Evolutionary conservation across 257 asterid genomes (phyloP), one percentile per base, ranked within the genome.

Genomic region (Petunia secreta): DNA sequence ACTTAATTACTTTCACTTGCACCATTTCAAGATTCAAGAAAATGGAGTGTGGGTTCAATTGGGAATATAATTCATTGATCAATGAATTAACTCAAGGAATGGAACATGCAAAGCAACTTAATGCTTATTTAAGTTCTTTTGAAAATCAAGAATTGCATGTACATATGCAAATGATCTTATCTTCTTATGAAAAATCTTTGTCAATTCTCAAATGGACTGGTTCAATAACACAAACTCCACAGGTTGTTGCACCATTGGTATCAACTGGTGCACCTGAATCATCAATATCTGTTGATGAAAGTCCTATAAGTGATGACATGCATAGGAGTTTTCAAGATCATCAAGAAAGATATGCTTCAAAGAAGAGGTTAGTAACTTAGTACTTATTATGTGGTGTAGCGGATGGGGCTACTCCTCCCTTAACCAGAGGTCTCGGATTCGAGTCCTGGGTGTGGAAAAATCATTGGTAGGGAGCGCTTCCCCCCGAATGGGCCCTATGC

Each of bases 131-230:
- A 89, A 54, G 84, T 83, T 68, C 89, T 7, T 62, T 85, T 0
- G 84, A 92, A 75, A 69, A 83, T 5, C 88, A 85, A 38, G 78
- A 73, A 73, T 50, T 73, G 62, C 90, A 91, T 39, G 79, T 89
- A 82, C 88, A 89, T 67, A 48, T 95, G 85, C 97, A 88, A 86
- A 88, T 86, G 83, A 92, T 95, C 41, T 44, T 92, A 64, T 89
- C 93, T 37, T 90, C 97, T 38, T 95, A 86, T 68, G 97, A 95
- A 86, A 95, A 91, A 79, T 89, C 97, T 41, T 80, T 95, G 76
- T 38, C 81, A 87, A 88, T 92, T 80, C 94, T 95, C 53, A 90
- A 88, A 67, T 86, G 95, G 89, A 82, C 55, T 55, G 91, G 86
- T 15, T 52, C 87, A 3, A 79, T 52, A 8, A 87, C 84, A 8